These are phyloP conservation scores for Cucumis melo DNA, from an alignment of 306 rosid genomes.

Conservation along the genomic window DNA sequence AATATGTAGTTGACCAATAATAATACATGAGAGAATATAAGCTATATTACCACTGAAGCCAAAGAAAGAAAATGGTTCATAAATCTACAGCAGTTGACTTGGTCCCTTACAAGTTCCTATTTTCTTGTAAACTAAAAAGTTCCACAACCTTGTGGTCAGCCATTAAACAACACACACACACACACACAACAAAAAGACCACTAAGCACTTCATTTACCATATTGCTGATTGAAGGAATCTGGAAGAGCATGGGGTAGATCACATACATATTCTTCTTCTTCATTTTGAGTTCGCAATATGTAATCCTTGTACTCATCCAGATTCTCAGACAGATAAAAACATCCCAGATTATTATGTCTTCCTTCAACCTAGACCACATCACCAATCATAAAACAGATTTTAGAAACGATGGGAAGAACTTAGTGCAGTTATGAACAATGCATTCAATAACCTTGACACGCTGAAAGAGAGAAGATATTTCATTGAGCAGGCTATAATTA, in stretches of 20 bases:
- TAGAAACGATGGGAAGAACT: neutral
- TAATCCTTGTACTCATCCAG: constrained; percentile 49
- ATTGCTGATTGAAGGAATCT: constrained; percentile 29
- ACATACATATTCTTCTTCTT: constrained; percentile 32
- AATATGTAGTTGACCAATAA: neutral
- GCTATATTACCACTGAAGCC: neutral
- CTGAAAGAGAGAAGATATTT: neutral
- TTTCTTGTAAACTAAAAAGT: neutral
- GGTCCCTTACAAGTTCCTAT: neutral
- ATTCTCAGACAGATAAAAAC: constrained; percentile 79
- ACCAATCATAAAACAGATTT: neutral
- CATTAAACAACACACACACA: neutral
- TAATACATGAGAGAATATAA: neutral
- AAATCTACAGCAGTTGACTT: neutral
- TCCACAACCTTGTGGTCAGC: neutral
- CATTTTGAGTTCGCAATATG: constrained; percentile 30
- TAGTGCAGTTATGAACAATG: neutral
- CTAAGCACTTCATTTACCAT: constrained; percentile 43
- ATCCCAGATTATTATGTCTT: constrained; percentile 51
- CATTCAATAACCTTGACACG: neutral
- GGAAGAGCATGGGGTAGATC: constrained; percentile 56
- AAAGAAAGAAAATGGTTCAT: neutral
- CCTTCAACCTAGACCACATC: constrained; percentile 56
- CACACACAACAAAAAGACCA: neutral
- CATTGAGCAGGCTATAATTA: neutral